Conservation (phyloP, 768 basidiomycete species). For the Epithele typhae region DNA sequence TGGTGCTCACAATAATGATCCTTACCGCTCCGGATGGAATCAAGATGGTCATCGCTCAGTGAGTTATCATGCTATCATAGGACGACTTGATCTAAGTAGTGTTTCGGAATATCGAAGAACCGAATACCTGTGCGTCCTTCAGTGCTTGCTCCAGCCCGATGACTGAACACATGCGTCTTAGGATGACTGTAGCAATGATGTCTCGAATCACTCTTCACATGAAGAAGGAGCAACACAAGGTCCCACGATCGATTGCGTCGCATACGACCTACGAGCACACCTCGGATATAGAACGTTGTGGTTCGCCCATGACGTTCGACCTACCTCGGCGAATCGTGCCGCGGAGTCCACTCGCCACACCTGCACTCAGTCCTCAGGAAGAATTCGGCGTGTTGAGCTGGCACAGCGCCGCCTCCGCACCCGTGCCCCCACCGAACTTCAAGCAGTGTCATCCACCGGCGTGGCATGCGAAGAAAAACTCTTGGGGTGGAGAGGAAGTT, state of each 20-base stretch:
- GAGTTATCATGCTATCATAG: conserved; percentile 14
- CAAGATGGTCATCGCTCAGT: conserved; percentile 36
- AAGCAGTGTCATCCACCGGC: no score
- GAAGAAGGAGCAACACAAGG: conserved; percentile 30
- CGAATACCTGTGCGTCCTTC: conserved; percentile 44
- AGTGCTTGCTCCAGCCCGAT: no score
- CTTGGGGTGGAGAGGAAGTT: no score
- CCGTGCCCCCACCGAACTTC: no score
- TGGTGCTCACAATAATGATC: conserved; percentile 37
- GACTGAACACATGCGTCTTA: not conserved
- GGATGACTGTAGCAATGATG: conserved; percentile 54
- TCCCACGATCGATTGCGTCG: not conserved
- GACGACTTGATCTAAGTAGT: not conserved
- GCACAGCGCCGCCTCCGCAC: no score
- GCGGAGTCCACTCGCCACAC: no score
- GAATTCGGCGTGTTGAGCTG: no score
- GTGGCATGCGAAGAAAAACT: no score
- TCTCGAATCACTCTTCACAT: conserved; percentile 64
- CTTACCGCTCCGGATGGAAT: conserved; percentile 24
- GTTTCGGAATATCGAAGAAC: conserved; percentile 15
- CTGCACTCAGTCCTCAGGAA: no score
- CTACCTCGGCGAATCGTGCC: no score
- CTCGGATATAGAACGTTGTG: not conserved
- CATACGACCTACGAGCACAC: not conserved
- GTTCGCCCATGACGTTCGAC: no score